Conservation (phyloP, 768 basidiomycete genomes). For the Tylopilus cervinicoccineus region DNA sequence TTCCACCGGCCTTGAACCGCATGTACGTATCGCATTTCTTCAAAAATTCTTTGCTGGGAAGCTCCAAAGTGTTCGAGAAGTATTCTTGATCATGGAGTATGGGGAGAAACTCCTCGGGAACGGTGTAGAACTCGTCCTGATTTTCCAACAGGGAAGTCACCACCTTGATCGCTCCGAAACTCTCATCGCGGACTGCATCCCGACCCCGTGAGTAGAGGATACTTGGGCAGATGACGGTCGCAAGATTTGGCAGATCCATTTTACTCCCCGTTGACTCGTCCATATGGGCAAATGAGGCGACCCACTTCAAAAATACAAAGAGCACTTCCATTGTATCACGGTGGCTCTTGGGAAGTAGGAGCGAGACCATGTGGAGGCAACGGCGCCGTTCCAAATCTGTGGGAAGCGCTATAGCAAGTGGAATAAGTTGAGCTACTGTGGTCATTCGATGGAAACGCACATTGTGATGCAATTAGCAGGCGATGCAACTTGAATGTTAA, state of each 20-base stretch:
- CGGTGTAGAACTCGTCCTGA: constrained; percentile 95
- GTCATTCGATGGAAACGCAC: constrained; percentile 45
- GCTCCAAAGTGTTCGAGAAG: constrained; percentile 81
- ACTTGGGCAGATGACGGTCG: constrained; percentile 97
- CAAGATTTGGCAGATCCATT: constrained; percentile 95
- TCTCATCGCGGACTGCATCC: constrained; percentile 89
- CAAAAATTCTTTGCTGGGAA: constrained; percentile 92
- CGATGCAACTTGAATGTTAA: constrained; percentile 93
- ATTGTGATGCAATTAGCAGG: constrained; percentile 81
- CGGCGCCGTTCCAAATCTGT: constrained; percentile 75
- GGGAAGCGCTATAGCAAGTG: constrained; percentile 52
- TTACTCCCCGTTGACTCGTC: constrained; percentile 97
- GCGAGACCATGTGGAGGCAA: constrained; percentile 78
- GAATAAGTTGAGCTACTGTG: constrained; percentile 8
- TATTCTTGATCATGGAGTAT: constrained; percentile 92
- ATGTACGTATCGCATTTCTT: constrained; percentile 94
- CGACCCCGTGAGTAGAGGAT: constrained; percentile 88
- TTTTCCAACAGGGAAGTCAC: constrained; percentile 83
- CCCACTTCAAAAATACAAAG: constrained; percentile 99
- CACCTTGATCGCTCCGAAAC: constrained; percentile 82
- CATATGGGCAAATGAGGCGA: constrained; percentile 97
- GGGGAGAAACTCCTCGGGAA: constrained; percentile 83
- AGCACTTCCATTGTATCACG: constrained; percentile 97
- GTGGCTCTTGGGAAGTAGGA: constrained; percentile 88
- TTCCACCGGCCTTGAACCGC: constrained; percentile 60